Conservation (phyloP, 768 basidiomycete genomes). For the Podaxis carcinomalis region DNA sequence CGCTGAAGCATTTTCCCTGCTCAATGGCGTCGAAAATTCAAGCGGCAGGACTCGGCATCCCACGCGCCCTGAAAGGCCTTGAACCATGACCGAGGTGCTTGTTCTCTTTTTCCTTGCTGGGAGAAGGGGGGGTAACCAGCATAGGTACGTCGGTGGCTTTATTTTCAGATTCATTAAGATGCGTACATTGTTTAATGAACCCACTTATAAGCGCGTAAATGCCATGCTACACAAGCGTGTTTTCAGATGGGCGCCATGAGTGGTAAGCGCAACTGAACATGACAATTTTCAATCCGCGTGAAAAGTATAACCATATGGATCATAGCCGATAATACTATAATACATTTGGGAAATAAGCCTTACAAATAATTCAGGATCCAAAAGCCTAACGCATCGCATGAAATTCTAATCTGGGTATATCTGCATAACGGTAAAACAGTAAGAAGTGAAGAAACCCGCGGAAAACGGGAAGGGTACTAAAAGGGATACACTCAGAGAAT, state of each 20-base stretch:
- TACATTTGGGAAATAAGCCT: neutral
- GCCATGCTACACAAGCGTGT: neutral
- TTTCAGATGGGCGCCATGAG: neutral
- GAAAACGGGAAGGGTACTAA: neutral
- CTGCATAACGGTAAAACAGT: neutral
- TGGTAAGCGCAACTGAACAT: neutral
- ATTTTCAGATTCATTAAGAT: neutral
- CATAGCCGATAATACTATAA: neutral
- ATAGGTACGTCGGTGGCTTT: neutral
- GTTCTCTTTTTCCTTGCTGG: neutral
- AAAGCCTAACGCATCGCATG: neutral
- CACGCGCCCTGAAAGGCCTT: neutral
- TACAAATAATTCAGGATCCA: slow-evolving; percentile 4
- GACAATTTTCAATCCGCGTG: neutral
- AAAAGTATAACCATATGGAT: neutral
- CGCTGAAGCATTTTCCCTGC: neutral
- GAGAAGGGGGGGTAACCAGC: neutral
- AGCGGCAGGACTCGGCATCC: neutral
- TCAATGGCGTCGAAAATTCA: neutral
- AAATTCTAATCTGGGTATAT: neutral
- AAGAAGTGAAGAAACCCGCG: neutral
- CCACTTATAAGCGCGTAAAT: neutral
- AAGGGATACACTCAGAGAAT: neutral
- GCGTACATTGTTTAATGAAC: neutral
- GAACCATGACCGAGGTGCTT: neutral